Base-by-base conservation (phyloP, 306 rosid genomes). In the Glycine latifolia region DNA sequence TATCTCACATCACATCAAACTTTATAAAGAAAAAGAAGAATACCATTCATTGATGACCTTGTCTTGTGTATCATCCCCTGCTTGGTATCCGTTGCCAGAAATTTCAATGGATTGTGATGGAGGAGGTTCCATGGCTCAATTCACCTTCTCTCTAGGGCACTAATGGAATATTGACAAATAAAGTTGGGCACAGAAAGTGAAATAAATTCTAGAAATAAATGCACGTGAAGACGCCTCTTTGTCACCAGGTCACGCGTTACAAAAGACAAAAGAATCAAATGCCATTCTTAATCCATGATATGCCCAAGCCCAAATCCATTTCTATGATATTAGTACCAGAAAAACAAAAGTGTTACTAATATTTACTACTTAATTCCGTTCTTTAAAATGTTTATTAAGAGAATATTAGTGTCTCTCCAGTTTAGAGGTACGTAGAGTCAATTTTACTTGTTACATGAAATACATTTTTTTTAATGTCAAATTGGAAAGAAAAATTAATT, bases 71-170 rank as follows among this genome's bases (percentile, higher is more conserved):
- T 87, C 92, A 12, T 77, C 77, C 59, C 56, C 85, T 10, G 52
- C 79, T 44, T 83, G 77, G 44, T 53, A 54, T 59, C 6, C 75
- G 35, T 71, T 85, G 87, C 58, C 75, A 5, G 92, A 83, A 73
- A 70, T 72, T 2, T 94, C 91, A 9, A 90, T 86, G 71, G 97
- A 81, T 76, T 94, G 98, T 63, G 91, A 43, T 47, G 81, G 81
- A 14, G 97, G 97, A 49, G 97, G 95, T 6, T 91, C 95, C 98
- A 94, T 93, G 37, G 68, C n/a, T 26, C 31, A 26, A 31, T 56
- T 83, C 66, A 31, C 78, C 68, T 72, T 43, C 33, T 52, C 68
- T 41, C 17, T 61, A 5, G 0, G 31, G 31, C 31, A 3, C 10
- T 2, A 17, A 3, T 13, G 10, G 82, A 50, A 70, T 61, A n/a